Conservation (phyloP, 345 rosid genomes). For the Pistacia vera region DNA sequence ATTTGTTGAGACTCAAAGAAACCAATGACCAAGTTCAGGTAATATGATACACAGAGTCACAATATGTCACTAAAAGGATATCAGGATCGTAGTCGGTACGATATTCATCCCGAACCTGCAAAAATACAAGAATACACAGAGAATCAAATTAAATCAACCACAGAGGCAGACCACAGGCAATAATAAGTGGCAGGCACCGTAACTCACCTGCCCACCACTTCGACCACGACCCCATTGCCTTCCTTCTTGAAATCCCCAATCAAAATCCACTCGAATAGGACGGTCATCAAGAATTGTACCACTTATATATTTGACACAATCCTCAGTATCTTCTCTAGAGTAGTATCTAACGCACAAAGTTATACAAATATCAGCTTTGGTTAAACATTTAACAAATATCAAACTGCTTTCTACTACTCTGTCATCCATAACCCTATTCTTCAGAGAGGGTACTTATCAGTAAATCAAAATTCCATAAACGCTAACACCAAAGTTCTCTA, state of each 20-base stretch:
- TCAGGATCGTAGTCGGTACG: slow-evolving; percentile 99
- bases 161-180: background rate
- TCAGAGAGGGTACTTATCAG: too few species aligned
- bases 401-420: background rate
- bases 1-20: background rate
- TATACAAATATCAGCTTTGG: background rate
- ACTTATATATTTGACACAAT: slow-evolving; percentile 91
- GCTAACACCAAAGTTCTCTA: background rate
- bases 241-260: slow-evolving; percentile 98
- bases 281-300: slow-evolving; percentile 98
- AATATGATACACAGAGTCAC: background rate
- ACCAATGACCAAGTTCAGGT: background rate
- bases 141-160: slow-evolving; percentile 3
- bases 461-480: background rate
- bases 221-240: slow-evolving; percentile 99
- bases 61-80: slow-evolving; percentile 64
- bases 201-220: slow-evolving; percentile 93
- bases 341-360: slow-evolving; percentile 54
- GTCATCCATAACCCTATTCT: background rate
- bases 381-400: background rate
- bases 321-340: slow-evolving; percentile 97
- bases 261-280: slow-evolving; percentile 97
- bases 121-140: slow-evolving; percentile 1
- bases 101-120: slow-evolving; percentile 97
- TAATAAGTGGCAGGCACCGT: slow-evolving; percentile 2